A percentile compares a stretch with the other conserved stretches of the same genome.
Conservation (phyloP, 768 basidiomycete species). For the Tylopilus rubrobrunneus region DNA sequence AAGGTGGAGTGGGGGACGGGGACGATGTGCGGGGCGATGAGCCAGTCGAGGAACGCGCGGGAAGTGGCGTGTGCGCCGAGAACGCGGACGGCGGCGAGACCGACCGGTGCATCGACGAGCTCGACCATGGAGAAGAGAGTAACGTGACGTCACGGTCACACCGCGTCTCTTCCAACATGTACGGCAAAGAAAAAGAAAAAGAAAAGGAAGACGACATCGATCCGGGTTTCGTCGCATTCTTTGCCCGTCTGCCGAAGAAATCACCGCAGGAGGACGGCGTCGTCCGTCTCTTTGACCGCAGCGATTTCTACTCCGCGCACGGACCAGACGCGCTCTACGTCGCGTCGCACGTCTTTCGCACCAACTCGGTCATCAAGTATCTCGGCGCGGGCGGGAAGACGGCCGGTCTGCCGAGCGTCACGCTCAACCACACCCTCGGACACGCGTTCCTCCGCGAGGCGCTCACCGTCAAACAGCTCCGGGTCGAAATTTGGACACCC, state of each 20-base stretch:
- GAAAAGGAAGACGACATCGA: conserved; percentile 54
- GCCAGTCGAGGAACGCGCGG: conserved; percentile 71
- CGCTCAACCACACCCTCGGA: conserved; percentile 70
- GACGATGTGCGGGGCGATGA: conserved; percentile 64
- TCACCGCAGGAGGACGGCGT: conserved; percentile 72
- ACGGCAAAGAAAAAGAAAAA: conserved; percentile 63
- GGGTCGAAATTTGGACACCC: conserved; percentile 86
- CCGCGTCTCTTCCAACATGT: conserved; percentile 45
- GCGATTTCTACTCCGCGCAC: conserved; percentile 84
- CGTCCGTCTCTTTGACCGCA: conserved; percentile 83
- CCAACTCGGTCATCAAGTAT: conserved; percentile 90
- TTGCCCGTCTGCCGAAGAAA: conserved; percentile 55
- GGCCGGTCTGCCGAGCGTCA: conserved; percentile 71
- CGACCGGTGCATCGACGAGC: conserved; percentile 53
- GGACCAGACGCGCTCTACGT: conserved; percentile 86
- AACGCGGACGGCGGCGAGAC: conserved; percentile 75
- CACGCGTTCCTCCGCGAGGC: conserved; percentile 84
- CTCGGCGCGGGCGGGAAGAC: conserved; percentile 63
- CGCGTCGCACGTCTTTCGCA: conserved; percentile 78
- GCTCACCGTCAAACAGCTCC: conserved; percentile 82
- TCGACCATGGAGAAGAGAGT: conserved; percentile 21
- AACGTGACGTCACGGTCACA: conserved; percentile 23
- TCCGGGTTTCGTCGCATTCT: conserved; percentile 75
- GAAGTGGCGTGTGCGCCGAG: conserved; percentile 75
- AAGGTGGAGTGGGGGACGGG: conserved; percentile 36